Percentiles rank a stretch among this genome's conserved stretches.
phyloP scores from a whole-genome alignment of 495 filamentous ascomycete species.

The Xylaria longipes region DNA sequence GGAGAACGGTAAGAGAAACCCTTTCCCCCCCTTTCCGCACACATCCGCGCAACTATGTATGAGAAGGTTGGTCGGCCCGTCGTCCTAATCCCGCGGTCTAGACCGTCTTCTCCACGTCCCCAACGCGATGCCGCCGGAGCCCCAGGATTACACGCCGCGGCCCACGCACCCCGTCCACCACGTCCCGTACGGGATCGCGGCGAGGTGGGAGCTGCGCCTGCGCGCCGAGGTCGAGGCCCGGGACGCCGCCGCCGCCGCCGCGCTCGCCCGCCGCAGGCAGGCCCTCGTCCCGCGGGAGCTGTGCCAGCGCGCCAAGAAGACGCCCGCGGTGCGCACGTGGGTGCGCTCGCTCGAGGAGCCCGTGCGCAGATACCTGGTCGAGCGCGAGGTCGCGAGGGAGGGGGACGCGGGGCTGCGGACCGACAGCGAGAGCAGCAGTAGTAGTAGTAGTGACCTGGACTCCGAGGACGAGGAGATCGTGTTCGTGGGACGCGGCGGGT shows the following conservation, averaged over 20 bases:
- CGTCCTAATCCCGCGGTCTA: slow-evolving; percentile 42
- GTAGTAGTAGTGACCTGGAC: slow-evolving; percentile 58
- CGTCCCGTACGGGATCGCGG: slow-evolving; percentile 90
- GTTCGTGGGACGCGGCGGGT: slow-evolving; percentile 81
- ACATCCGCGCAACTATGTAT: background rate
- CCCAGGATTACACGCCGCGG: slow-evolving; percentile 78
- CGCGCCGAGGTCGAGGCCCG: slow-evolving; percentile 54
- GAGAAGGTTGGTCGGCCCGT: background rate
- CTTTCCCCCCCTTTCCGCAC: background rate
- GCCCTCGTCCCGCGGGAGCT: slow-evolving; percentile 64
- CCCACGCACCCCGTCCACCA: slow-evolving; percentile 78
- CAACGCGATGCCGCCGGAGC: slow-evolving; percentile 78
- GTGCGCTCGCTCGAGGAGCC: slow-evolving; percentile 57
- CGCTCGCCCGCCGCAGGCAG: slow-evolving; percentile 39
- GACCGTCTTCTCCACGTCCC: slow-evolving; percentile 88
- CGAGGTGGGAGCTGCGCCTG: slow-evolving; percentile 80
- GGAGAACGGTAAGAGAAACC: slow-evolving; percentile 79
- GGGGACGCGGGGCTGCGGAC: slow-evolving; percentile 13
- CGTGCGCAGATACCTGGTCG: slow-evolving; percentile 49
- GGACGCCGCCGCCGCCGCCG: slow-evolving; percentile 25
- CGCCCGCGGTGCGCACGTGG: slow-evolving; percentile 54
- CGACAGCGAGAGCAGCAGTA: slow-evolving; percentile 37
- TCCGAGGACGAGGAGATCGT: slow-evolving; percentile 90
- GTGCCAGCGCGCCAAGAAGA: slow-evolving; percentile 55
- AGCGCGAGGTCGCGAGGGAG: slow-evolving; percentile 49